Conservation (phyloP, 805 yeast species). For the Candida parachauliodes region DNA sequence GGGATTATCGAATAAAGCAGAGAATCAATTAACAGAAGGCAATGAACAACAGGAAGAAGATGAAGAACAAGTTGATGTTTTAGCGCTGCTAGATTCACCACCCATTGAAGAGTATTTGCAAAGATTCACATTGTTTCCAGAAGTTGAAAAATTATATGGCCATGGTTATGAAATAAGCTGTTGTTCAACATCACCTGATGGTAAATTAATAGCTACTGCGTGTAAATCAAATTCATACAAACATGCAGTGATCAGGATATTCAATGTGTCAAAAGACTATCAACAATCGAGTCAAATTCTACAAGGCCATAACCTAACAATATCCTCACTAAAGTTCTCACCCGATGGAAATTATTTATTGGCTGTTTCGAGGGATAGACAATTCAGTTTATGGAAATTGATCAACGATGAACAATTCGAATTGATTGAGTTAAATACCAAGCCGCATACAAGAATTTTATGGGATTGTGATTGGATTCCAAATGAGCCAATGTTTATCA, state of each 20-base stretch:
- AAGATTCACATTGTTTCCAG: conserved; percentile 92
- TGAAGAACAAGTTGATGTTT: conserved; percentile 42
- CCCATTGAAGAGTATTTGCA: conserved; percentile 92
- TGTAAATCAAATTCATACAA: conserved; percentile 80
- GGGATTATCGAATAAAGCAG: conserved; percentile 90
- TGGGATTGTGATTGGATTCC: conserved; percentile 96
- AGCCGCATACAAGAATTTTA: conserved; percentile 86
- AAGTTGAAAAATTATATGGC: conserved; percentile 89
- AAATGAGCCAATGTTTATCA: conserved; percentile 50
- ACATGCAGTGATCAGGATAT: conserved; percentile 84
- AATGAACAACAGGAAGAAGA: conserved; percentile 35
- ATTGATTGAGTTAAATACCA: conserved; percentile 48
- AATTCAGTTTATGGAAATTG: conserved; percentile 70
- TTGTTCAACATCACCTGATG: conserved; percentile 65
- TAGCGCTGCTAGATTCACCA: conserved; percentile 48
- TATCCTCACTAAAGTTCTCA: conserved; percentile 78
- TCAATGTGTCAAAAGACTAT: conserved; percentile 55
- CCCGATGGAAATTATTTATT: conserved; percentile 60
- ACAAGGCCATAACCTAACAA: conserved; percentile 75
- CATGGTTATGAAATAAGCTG: conserved; percentile 94
- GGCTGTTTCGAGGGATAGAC: conserved; percentile 87
- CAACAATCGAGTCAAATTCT: conserved; percentile 45
- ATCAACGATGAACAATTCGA: conserved; percentile 31
- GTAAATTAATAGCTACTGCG: conserved; percentile 74
- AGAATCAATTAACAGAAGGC: conserved; percentile 42